Conservation (phyloP, 2,329 filamentous ascomycete species). For the Coniochaeta hoffmannii region DNA sequence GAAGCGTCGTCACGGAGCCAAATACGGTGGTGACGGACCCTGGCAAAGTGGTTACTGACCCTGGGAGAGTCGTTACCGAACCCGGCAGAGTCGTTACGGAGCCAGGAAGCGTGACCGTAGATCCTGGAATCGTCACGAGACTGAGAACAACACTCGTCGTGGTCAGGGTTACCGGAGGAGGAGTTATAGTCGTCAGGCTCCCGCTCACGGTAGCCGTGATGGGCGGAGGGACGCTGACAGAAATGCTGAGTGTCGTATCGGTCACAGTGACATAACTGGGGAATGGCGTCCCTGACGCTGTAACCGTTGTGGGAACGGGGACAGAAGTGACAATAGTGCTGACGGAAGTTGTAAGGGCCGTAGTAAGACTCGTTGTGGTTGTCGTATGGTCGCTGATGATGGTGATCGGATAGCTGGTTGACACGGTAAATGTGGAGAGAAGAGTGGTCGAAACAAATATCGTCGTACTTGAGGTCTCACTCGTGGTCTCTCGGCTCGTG, state of each 20-base stretch:
- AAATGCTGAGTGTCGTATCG: not conserved
- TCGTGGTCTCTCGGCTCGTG: not conserved
- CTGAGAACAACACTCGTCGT: slow-evolving; percentile 2
- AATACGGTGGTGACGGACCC: not conserved
- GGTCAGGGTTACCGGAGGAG: slow-evolving; percentile 1
- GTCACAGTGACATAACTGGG: not conserved
- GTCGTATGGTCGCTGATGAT: not conserved
- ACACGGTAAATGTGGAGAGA: not conserved
- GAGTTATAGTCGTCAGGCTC: slow-evolving; percentile 4
- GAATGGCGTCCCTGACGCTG: not conserved
- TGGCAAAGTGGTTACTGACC: not conserved
- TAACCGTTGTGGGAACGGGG: not conserved
- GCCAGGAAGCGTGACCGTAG: not conserved
- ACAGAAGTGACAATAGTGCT: not conserved
- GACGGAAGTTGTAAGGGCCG: not conserved
- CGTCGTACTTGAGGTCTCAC: not conserved
- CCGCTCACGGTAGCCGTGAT: slow-evolving; percentile 7
- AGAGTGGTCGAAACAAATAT: not conserved
- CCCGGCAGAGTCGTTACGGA: not conserved
- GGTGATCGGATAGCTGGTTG: not conserved
- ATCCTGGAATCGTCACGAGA: not conserved
- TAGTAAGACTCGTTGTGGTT: not conserved
- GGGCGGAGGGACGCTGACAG: slow-evolving; percentile 1
- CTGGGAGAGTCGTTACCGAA: slow-evolving; percentile 3
- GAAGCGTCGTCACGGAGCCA: slow-evolving; percentile 7